These are phyloP conservation scores for Byssothecium circinans DNA, from an alignment of 2,329 filamentous ascomycete species.

Conservation along the genomic window DNA sequence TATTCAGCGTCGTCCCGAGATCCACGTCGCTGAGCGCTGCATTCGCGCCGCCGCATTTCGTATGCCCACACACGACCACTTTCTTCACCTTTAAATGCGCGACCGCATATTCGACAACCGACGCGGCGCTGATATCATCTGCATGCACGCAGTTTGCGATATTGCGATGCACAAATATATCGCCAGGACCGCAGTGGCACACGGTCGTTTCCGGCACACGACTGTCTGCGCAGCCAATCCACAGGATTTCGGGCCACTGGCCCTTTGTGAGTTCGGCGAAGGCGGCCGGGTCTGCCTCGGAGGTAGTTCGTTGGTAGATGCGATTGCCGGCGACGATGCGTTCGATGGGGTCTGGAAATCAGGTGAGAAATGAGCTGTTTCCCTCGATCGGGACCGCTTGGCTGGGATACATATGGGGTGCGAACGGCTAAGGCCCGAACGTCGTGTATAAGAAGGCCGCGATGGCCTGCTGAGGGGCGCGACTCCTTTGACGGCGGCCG, in stretches of 20 bases:
- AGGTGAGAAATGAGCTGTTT: conserved; percentile 27
- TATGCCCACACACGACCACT: conserved; percentile 65
- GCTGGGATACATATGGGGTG: conserved; percentile 9
- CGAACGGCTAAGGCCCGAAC: conserved; percentile 2
- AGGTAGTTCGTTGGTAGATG: conserved; percentile 68
- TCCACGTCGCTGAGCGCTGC: conserved; percentile 59
- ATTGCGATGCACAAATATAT: conserved; percentile 88
- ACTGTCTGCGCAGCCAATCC: conserved; percentile 86
- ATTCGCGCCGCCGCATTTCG: conserved; percentile 60
- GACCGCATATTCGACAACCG: conserved; percentile 80
- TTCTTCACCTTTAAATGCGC: conserved; percentile 67
- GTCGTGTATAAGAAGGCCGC: conserved; percentile 11
- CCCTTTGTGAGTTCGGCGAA: conserved; percentile 68
- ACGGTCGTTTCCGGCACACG: conserved; percentile 83
- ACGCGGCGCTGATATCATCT: conserved; percentile 72
- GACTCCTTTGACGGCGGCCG: conserved; percentile 6
- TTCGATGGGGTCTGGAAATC: conserved; percentile 57
- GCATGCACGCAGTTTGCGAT: conserved; percentile 81
- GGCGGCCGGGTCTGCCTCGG: conserved; percentile 68
- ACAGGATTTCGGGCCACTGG: conserved; percentile 70
- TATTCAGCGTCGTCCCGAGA: conserved; percentile 60
- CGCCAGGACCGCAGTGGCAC: conserved; percentile 75
- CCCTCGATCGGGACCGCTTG: not conserved
- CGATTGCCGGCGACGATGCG: conserved; percentile 69
- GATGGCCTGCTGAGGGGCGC: conserved; percentile 2